These are phyloP conservation scores for Tagetes erecta DNA, from an alignment of 129 eudicot genomes.

Conservation along the genomic window DNA sequence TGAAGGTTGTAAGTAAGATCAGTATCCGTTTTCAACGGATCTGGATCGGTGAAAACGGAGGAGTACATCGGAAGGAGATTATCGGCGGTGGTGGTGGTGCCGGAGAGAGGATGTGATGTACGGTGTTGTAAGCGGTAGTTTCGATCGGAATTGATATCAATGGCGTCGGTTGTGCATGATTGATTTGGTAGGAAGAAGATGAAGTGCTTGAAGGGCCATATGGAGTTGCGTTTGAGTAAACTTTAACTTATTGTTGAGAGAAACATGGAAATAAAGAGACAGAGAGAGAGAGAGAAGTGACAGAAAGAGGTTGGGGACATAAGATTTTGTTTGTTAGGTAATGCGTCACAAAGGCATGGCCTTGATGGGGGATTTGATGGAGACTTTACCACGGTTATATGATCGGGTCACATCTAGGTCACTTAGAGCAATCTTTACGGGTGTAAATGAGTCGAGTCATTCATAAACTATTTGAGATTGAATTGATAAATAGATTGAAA, in stretches of 20 bases:
- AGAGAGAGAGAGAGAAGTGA: background rate
- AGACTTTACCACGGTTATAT: no score
- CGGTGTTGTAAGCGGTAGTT: constrained; percentile 2
- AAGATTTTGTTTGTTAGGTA: constrained; percentile 22
- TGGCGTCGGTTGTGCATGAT: constrained; percentile 4
- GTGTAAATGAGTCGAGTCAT: no score
- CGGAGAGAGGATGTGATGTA: constrained; percentile 9
- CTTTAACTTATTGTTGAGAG: constrained; percentile 4
- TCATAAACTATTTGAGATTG: no score
- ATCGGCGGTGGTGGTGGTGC: constrained; percentile 8
- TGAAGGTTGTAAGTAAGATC: constrained; percentile 12
- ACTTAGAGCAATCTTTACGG: no score
- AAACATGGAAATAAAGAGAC: constrained; percentile 1
- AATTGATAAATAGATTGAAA: no score
- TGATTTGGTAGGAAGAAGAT: background rate
- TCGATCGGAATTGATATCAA: background rate
- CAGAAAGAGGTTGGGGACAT: constrained; percentile 7
- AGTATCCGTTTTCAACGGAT: constrained; percentile 11
- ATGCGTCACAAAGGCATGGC: no score
- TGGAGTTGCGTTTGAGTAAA: background rate
- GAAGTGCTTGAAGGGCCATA: constrained; percentile 15
- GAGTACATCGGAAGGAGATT: constrained; percentile 33
- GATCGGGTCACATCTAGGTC: no score
- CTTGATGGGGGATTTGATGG: no score
- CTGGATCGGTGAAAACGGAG: background rate